Base-by-base conservation (phyloP, 2,329 filamentous ascomycete genomes). In the Penicillium crustosum region DNA sequence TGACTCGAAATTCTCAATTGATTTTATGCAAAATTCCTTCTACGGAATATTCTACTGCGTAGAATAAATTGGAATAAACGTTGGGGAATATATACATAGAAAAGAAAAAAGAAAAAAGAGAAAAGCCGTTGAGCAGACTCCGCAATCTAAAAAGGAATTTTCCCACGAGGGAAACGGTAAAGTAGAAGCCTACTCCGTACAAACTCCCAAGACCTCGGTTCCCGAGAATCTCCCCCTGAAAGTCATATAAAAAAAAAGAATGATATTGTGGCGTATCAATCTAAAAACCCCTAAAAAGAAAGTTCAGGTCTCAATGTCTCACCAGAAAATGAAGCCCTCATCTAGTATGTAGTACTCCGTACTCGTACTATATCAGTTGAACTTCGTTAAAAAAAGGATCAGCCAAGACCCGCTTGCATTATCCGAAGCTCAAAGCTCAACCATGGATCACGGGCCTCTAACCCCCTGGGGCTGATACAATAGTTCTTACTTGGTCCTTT, bases 211-310 rank as follows among this genome's bases (percentile, higher is more conserved):
- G 12, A 19, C 38, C 38, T 42, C 53, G 44, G 29, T 50, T 55
- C 33, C 29, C 23, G 21, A 43, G 33, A 12, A 35, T 33, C 7
- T 13, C 55, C 55, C 55, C 55, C 51, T 55, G 51, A 55, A 53
- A 35, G 25, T 36, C 21, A n/a, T 55, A 15, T 55, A 27, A 13
- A 35, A 49, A 49, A 53, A 49, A 53, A 48, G 36, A 56, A 62
- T 50, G 52, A 21, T 53, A 54, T 60, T 57, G 51, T 60, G 47
- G 41, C 50, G 48, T 23, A 17, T 12, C 15, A 19, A 52, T 10
- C 45, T n/a, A 21, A 31, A n/a, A 27, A 6, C 21, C 33, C 33
- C 12, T 15, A 33, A 31, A 15, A 6, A 21, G 23, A 53, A 48
- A 41, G 5, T 38, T 13, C 10, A 17, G 17, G 33, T 47, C 15